Percentiles rank a stretch among this genome's conserved stretches.
These are phyloP conservation scores for Panicum virgatum DNA, from an alignment of 202 grass and related monocot genomes.

Conservation along the genomic window DNA sequence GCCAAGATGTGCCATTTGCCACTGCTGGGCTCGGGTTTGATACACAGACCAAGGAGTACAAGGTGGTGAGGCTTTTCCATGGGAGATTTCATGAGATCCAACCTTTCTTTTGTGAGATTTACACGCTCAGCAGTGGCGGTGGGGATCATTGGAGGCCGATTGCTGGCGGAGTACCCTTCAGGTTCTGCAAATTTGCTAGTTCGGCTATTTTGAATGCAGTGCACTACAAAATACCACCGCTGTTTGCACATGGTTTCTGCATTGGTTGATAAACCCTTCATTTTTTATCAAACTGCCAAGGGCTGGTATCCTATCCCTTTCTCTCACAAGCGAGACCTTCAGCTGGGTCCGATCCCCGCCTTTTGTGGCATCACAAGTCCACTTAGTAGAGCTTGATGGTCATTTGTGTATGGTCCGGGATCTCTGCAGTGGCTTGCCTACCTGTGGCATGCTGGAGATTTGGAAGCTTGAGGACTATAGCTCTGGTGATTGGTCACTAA, in stretches of 20 bases:
- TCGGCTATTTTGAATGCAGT: background rate
- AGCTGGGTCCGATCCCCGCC: constrained; percentile 18
- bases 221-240: background rate
- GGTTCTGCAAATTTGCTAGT: background rate
- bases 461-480: constrained; percentile 17
- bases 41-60: background rate
- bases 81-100: background rate
- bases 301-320: constrained; percentile 22
- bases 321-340: constrained; percentile 28
- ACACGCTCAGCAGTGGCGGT: background rate
- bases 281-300: background rate
- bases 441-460: constrained; percentile 10
- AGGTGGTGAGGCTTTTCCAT: constrained; percentile 9
- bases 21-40: constrained; percentile 22
- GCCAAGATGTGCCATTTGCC: accelerated
- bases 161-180: constrained; percentile 23
- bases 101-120: background rate
- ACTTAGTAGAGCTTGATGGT: constrained; percentile 16
- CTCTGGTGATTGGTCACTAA: constrained; percentile 19
- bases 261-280: background rate
- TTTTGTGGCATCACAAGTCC: background rate
- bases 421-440: background rate
- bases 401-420: constrained; percentile 29
- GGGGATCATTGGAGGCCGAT: background rate
- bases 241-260: constrained; percentile 31